phyloP scores from a whole-genome alignment of 106 monocot genomes.

The Dendrobium officinale region DNA sequence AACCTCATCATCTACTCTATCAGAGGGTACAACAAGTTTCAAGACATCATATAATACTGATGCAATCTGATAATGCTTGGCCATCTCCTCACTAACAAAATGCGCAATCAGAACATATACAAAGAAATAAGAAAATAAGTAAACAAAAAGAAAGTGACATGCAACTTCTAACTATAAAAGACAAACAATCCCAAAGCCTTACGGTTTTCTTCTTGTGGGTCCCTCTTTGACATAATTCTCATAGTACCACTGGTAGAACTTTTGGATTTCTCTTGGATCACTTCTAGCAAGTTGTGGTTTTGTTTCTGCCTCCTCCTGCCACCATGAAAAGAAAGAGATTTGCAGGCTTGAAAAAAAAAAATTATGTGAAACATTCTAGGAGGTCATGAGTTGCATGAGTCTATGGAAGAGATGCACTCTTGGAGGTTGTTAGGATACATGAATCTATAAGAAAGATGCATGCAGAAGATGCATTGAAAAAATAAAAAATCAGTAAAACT shows the following conservation, averaged over 20 bases:
- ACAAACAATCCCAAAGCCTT: constrained; percentile 9
- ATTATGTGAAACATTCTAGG: not conserved
- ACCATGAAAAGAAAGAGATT: not conserved
- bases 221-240: constrained; percentile 58
- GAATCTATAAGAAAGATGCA: constrained; percentile 1
- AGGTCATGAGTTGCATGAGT: not conserved
- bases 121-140: not conserved
- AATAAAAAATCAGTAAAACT: constrained; percentile 2
- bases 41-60: constrained; percentile 90
- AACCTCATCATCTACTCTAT: constrained; percentile 71
- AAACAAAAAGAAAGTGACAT: not conserved
- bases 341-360: constrained; percentile 1
- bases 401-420: not conserved
- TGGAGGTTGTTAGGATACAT: not conserved
- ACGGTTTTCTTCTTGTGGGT: constrained; percentile 50
- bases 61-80: constrained; percentile 89
- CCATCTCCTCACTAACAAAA: constrained; percentile 78
- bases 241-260: constrained; percentile 76
- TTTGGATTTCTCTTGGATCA: constrained; percentile 80
- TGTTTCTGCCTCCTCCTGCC: constrained; percentile 73
- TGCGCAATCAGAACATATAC: constrained; percentile 5
- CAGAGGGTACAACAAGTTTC: constrained; percentile 61
- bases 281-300: constrained; percentile 36
- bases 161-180: not conserved
- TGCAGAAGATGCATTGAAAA: not conserved